Conservation (phyloP, 176 grass and related monocot genomes). For the Avena eriantha region DNA sequence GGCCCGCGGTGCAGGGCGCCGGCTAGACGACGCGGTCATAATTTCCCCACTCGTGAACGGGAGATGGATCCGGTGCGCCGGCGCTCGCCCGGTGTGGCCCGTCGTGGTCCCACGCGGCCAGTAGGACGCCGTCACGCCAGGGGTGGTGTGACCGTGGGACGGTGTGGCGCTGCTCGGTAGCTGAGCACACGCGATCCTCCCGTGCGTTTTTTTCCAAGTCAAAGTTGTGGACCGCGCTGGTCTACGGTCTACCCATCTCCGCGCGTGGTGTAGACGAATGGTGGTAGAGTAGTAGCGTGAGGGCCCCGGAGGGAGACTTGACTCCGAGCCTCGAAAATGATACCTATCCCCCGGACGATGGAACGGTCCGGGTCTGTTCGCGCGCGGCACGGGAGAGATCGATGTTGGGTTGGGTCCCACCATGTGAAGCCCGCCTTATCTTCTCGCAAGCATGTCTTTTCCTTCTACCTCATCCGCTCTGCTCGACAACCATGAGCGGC, state of each 20-base stretch:
- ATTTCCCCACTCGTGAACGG: background rate
- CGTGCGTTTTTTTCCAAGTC: background rate
- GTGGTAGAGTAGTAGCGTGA: background rate
- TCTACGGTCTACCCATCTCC: background rate
- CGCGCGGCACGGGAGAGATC: too few relatives aligned
- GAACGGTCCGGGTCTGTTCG: too few relatives aligned
- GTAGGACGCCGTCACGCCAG: background rate
- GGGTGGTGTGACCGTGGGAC: accelerated
- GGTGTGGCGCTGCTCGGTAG: background rate
- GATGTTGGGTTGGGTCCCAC: too few relatives aligned
- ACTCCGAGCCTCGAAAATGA: background rate
- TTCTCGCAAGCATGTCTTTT: too few relatives aligned
- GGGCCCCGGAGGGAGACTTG: background rate
- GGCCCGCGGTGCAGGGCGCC: slow-evolving; percentile 4
- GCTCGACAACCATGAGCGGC: too few relatives aligned
- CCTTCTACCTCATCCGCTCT: too few relatives aligned
- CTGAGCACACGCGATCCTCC: background rate
- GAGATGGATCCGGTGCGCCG: slow-evolving; percentile 22
- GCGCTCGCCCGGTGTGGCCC: too few relatives aligned
- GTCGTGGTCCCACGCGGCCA: background rate
- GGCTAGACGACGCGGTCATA: slow-evolving; percentile 21
- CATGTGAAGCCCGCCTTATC: too few relatives aligned
- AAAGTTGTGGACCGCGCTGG: slow-evolving; percentile 32
- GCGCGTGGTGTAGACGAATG: slow-evolving; percentile 3
- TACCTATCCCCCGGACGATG: too few relatives aligned